These are phyloP conservation scores for Brassica incana DNA, from an alignment of 345 rosid genomes.

Conservation along the genomic window DNA sequence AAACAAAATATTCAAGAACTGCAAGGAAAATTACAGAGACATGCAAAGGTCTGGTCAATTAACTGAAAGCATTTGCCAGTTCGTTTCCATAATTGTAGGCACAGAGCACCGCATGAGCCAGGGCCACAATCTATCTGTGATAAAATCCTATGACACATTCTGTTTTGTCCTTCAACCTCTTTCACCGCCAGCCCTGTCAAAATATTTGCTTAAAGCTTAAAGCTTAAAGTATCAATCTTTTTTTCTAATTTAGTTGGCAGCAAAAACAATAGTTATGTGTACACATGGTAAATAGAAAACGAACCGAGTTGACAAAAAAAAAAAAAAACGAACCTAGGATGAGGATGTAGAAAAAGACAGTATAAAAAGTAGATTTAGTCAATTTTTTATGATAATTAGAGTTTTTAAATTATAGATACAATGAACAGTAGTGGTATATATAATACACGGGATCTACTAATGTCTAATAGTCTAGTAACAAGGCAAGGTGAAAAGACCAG, in stretches of 20 bases:
- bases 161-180: slow-evolving; percentile 9
- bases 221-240: background rate
- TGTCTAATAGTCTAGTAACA: background rate
- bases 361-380: background rate
- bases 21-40: slow-evolving; percentile 7
- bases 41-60: background rate
- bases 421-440: background rate
- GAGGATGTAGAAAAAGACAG: background rate
- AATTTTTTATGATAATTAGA: background rate
- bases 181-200: slow-evolving; percentile 8
- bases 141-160: background rate
- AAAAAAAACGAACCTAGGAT: slow-evolving; percentile 9
- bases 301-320: background rate
- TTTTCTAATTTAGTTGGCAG: background rate
- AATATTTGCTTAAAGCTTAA: background rate
- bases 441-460: no score
- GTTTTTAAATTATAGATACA: background rate
- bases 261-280: background rate
- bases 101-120: slow-evolving; percentile 20
- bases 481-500: no score
- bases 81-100: background rate
- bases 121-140: background rate
- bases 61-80: background rate
- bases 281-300: background rate
- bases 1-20: background rate